These are phyloP conservation scores for Colletotrichum sp. DNA, from an alignment of 2,329 filamentous ascomycete species.

Conservation along the genomic window DNA sequence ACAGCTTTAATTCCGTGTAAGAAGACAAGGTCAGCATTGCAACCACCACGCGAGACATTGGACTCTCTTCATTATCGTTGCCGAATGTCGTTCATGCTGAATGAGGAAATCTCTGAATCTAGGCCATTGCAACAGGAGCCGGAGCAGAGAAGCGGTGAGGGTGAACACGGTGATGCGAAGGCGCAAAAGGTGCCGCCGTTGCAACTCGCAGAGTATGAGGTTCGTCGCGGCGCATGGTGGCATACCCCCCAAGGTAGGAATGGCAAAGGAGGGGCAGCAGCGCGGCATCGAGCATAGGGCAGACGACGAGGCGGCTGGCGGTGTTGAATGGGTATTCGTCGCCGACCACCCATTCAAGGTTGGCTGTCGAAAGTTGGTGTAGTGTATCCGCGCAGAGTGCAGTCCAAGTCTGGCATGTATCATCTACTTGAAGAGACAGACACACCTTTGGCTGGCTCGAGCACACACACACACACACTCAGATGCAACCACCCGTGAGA, in stretches of 20 bases:
- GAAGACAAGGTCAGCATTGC: slow-evolving; percentile 9
- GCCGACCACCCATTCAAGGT: neutral
- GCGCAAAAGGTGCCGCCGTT: neutral
- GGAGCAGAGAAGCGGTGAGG: slow-evolving; percentile 10
- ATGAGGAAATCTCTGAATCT: neutral
- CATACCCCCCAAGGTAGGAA: neutral
- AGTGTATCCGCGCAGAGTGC: neutral
- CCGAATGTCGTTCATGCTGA: neutral
- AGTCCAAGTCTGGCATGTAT: slow-evolving; percentile 1
- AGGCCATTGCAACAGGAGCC: neutral
- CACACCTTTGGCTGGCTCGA: neutral
- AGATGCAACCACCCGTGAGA: slow-evolving; percentile 16
- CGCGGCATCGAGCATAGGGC: slow-evolving; percentile 28
- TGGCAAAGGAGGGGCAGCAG: slow-evolving; percentile 3
- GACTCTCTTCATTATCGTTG: neutral
- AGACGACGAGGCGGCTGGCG: slow-evolving; percentile 3
- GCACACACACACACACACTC: neutral
- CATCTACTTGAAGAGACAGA: neutral
- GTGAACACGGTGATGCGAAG: neutral
- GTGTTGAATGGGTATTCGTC: neutral
- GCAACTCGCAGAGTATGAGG: neutral
- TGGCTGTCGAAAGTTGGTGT: neutral
- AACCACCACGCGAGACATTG: slow-evolving; percentile 21
- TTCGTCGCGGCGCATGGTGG: slow-evolving; percentile 4
- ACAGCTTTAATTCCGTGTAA: neutral